Evolutionary conservation across 2,329 filamentous ascomycete species (phyloP).

Genomic region (Colletotrichum horii): DNA sequence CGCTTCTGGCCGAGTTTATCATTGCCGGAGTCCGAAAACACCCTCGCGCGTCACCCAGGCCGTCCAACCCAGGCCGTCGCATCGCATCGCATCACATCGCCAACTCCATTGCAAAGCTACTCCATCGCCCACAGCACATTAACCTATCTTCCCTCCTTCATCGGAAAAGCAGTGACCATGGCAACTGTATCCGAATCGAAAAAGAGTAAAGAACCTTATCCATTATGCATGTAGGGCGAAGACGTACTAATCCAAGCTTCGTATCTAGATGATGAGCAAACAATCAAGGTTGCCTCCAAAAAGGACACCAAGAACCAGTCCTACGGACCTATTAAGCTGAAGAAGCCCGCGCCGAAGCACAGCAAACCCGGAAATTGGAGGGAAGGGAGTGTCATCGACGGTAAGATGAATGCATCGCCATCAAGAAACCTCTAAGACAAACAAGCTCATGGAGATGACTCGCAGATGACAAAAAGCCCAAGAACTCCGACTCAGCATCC

Average conservation of each 20-base stretch:
- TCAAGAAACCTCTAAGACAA: neutral
- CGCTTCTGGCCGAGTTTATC: neutral
- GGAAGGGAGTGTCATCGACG: constrained; percentile 68
- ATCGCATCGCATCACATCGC: neutral
- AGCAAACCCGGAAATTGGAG: constrained; percentile 75
- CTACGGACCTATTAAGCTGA: constrained; percentile 64
- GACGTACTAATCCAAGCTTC: neutral
- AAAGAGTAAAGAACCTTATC: constrained; percentile 13
- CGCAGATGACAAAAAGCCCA: constrained; percentile 61
- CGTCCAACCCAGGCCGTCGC: neutral
- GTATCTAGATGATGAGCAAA: constrained; percentile 57
- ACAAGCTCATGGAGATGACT: neutral
- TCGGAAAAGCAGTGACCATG: neutral
- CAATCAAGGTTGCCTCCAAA: constrained; percentile 68
- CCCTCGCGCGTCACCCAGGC: neutral
- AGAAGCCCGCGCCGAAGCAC: constrained; percentile 66
- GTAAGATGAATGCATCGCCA: constrained; percentile 40
- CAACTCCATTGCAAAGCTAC: neutral
- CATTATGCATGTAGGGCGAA: neutral
- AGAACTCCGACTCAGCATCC: constrained; percentile 42
- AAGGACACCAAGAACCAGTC: constrained; percentile 49
- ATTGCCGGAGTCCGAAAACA: neutral
- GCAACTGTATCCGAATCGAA: constrained; percentile 19
- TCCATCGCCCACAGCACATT: neutral
- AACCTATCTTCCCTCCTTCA: neutral